A percentile compares a stretch with the other conserved stretches of the same genome.
Evolutionary conservation across 495 filamentous ascomycete genomes (phyloP).

Genomic region (Xylaria flabelliformis): DNA sequence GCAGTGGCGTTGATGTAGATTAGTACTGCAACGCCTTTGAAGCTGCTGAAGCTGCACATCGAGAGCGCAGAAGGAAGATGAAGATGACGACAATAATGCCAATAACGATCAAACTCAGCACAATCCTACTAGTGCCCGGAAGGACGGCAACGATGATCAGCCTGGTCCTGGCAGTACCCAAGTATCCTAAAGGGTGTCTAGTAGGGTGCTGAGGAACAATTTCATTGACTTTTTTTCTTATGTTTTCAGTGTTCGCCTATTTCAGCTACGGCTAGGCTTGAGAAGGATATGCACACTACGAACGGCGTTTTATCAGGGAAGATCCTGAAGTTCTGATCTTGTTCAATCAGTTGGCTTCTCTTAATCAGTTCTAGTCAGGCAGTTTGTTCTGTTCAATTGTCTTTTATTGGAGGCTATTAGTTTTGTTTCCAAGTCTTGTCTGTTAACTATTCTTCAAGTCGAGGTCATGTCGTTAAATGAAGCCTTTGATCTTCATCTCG

Average conservation of each 20-base stretch:
- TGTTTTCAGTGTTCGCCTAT: not conserved
- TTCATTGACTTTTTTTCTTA: not conserved
- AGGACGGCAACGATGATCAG: not conserved
- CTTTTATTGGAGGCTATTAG: not conserved
- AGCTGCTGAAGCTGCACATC: not conserved
- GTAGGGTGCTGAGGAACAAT: not conserved
- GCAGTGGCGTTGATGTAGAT: constrained; percentile 57
- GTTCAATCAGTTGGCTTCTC: not conserved
- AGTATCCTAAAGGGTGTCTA: not conserved
- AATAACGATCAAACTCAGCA: not conserved
- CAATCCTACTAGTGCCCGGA: not conserved
- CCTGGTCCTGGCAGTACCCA: not conserved
- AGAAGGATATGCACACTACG: not conserved
- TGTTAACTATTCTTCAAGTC: not conserved
- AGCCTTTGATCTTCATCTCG: constrained; percentile 33
- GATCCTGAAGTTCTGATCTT: not conserved
- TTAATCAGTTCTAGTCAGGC: constrained; percentile 6
- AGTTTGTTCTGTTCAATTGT: not conserved
- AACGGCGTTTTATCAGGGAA: constrained; percentile 4
- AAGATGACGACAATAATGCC: not conserved
- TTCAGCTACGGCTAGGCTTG: not conserved
- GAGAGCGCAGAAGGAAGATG: constrained; percentile 27
- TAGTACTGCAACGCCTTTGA: constrained; percentile 25
- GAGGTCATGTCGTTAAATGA: constrained; percentile 26
- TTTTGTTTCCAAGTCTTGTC: not conserved